Percentiles rank a stretch among this genome's conserved stretches.
Conservation (phyloP, 495 filamentous ascomycete species). For the Tuber aestivum region DNA sequence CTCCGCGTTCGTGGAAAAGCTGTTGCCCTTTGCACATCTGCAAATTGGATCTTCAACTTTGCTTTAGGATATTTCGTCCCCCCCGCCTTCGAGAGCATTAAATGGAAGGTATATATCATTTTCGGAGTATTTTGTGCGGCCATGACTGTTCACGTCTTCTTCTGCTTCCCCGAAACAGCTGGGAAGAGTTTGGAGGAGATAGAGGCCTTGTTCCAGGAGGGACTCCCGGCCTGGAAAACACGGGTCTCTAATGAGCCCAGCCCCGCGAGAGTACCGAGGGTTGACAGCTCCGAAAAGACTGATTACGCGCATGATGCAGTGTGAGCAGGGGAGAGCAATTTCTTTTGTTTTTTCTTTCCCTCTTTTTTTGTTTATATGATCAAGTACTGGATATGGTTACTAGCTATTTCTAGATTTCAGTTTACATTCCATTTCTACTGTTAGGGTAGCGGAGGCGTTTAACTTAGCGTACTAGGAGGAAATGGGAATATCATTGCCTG, state of each 20-base stretch:
- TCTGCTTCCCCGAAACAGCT: constrained; percentile 73
- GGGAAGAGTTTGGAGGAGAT: constrained; percentile 75
- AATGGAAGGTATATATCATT: constrained; percentile 67
- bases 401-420: background rate
- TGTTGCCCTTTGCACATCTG: constrained; percentile 61
- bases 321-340: background rate
- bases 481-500: background rate
- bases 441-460: background rate
- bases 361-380: background rate
- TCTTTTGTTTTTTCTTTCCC: background rate
- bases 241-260: constrained; percentile 12
- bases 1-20: constrained; percentile 63
- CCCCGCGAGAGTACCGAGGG: background rate
- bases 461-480: background rate
- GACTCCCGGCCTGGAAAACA: constrained; percentile 43
- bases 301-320: background rate
- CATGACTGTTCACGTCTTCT: constrained; percentile 70
- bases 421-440: background rate
- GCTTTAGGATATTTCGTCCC: constrained; percentile 71
- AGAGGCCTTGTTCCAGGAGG: constrained; percentile 61
- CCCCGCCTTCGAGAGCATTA: constrained; percentile 65
- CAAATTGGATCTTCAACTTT: constrained; percentile 78
- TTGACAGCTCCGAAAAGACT: background rate
- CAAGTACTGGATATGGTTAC: background rate
- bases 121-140: constrained; percentile 68